Evolutionary conservation across 164 flowering plant genomes (phyloP).

Genomic region (Liriodendron chinense): DNA sequence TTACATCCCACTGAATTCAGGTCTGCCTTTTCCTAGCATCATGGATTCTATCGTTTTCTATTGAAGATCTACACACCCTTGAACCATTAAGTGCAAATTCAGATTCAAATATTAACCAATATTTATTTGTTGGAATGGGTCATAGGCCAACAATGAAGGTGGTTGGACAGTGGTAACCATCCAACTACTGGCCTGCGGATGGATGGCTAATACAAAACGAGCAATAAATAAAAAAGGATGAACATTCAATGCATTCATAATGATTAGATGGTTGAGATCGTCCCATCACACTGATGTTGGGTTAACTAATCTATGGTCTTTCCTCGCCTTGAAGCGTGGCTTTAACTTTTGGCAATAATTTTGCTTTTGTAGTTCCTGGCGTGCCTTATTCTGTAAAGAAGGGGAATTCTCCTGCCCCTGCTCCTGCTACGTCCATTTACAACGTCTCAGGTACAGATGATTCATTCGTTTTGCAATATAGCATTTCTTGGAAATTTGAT

Average conservation of each 20-base stretch:
- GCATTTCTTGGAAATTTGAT: neutral
- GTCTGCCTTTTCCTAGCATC: slow-evolving; percentile 25
- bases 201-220: no score
- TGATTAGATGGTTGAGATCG: no score
- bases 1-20: slow-evolving; percentile 84
- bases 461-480: neutral
- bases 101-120: no score
- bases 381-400: slow-evolving; percentile 59
- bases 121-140: neutral
- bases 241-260: no score
- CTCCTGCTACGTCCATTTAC: slow-evolving; percentile 43
- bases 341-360: slow-evolving; percentile 1
- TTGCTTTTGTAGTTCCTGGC: slow-evolving; percentile 71
- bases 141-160: no score
- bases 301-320: neutral
- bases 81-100: no score
- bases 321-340: neutral
- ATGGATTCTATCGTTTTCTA: no score
- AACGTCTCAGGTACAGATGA: slow-evolving; percentile 48
- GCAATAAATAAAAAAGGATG: no score
- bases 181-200: no score
- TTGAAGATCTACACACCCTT: no score
- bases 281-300: neutral
- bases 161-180: no score
- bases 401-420: slow-evolving; percentile 42